A percentile compares a stretch with the other conserved stretches of the same genome.
These are phyloP conservation scores for Cupressus sempervirens DNA, from an alignment of 75 land plant species.

Conservation along the genomic window DNA sequence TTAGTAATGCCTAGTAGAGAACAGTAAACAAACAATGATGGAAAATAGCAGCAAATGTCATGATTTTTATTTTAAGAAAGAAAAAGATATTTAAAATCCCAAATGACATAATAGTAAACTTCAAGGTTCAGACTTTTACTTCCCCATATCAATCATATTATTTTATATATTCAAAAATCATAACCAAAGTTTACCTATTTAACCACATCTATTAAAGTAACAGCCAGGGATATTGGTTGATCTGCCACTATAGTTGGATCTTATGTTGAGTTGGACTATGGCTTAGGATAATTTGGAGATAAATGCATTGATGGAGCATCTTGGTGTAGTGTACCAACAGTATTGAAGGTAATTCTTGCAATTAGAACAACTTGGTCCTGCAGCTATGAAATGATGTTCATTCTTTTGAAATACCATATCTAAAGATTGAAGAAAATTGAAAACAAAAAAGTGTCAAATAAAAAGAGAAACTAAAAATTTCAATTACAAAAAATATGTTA, in stretches of 20 bases:
- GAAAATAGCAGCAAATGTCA: not conserved
- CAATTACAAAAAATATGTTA: not conserved
- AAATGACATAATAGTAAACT: not conserved
- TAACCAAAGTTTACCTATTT: constrained; percentile 56
- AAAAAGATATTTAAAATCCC: not conserved
- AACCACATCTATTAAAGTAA: constrained; percentile 79
- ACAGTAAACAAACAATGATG: not conserved
- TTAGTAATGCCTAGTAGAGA: not conserved
- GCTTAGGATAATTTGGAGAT: constrained; percentile 80
- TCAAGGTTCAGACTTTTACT: not conserved
- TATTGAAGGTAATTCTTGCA: constrained; percentile 80
- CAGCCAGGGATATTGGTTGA: constrained; percentile 79
- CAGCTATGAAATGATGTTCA: constrained; percentile 95
- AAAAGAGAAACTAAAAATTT: not conserved
- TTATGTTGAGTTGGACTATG: constrained; percentile 54
- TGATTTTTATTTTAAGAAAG: not conserved
- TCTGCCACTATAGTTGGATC: constrained; percentile 44
- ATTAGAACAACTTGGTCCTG: constrained; percentile 89
- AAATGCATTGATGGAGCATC: constrained; percentile 86
- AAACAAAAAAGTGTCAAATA: not conserved
- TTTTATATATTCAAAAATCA: not conserved
- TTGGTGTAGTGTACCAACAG: constrained; percentile 87
- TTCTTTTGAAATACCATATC: constrained; percentile 8
- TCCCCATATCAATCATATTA: not conserved
- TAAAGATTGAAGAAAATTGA: not conserved